Evolutionary conservation across 345 rosid genomes (phyloP), one percentile per base, ranked within the genome.

Genomic region (Brassica rapa): DNA sequence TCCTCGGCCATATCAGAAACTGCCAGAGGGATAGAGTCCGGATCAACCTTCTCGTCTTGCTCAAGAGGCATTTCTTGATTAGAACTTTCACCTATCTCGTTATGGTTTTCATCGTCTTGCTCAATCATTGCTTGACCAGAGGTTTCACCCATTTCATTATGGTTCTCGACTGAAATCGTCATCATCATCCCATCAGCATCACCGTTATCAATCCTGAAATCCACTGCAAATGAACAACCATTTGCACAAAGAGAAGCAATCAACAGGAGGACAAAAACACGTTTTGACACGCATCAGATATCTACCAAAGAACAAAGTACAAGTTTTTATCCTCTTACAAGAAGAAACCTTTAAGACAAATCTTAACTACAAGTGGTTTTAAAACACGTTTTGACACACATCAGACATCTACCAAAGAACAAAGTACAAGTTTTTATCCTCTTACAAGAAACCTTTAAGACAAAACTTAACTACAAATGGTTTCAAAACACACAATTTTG

Each of bases 161-260:
- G 83, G 29, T 57, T 80, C 88, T 77, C 85, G 55, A 25, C 66
- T 16, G 84, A 71, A 1, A 71, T 72, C 2, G 67, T 75, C 81
- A 81, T 68, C 81, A 81, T 81, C 75, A 80, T 80, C 70, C 82
- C 91, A 70, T 80, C 84, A 80, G 88, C 72, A 27, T 74, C 86
- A 83, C 90, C 89, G 62, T 82, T 87, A 71, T 88, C 87, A 70
- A 80, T 82, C 79, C 81, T 82, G 73, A 86, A 86, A 25, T 96
- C 99, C 99, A 96, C 98, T 96, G 93, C 86, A 81, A 9, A 16
- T 9, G 15, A 21, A 29, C 60, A 72, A 15, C 32, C 61, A 15
- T 5, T 56, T 14, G 12, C 61, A 74, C 71, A 51, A 6, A 53
- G 27, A 64, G 7, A 14, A 1, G 4, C 10, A 25, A 24, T 43